Conservation (phyloP, 805 yeast species). For the Metschnikowia dekortorum region DNA sequence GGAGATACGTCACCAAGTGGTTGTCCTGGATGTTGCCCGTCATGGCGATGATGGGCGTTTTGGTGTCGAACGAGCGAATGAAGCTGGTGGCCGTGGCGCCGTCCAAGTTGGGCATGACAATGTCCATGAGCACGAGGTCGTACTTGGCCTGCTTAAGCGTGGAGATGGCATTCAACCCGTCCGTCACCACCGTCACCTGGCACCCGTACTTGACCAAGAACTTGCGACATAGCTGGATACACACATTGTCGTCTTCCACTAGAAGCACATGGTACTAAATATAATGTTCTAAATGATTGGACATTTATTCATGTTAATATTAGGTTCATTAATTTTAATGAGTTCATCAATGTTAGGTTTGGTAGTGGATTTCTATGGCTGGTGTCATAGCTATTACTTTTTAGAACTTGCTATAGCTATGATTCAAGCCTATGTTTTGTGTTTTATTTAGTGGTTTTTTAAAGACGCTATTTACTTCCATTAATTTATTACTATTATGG, state of each 20-base stretch:
- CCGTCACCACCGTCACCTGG: constrained; percentile 86
- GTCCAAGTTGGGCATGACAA: constrained; percentile 83
- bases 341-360: no score
- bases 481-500: no score
- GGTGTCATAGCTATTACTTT: no score
- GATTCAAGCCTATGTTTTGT: no score
- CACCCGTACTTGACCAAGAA: constrained; percentile 86
- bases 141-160: constrained; percentile 66
- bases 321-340: no score
- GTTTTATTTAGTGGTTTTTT: no score
- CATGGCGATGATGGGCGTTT: constrained; percentile 91
- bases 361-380: no score
- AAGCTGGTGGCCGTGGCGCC: constrained; percentile 90
- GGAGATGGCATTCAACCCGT: constrained; percentile 84
- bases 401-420: no score
- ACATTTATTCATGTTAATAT: no score
- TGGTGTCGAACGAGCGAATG: constrained; percentile 76
- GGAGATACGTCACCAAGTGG: constrained; percentile 73
- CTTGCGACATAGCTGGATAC: constrained; percentile 78
- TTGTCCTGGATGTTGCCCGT: constrained; percentile 84
- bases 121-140: constrained; percentile 80
- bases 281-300: no score
- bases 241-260: constrained; percentile 78
- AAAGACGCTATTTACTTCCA: no score
- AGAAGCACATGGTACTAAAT: constrained; percentile 68